Conservation (phyloP, 2,329 filamentous ascomycete genomes). For the Cordyceps sp. region DNA sequence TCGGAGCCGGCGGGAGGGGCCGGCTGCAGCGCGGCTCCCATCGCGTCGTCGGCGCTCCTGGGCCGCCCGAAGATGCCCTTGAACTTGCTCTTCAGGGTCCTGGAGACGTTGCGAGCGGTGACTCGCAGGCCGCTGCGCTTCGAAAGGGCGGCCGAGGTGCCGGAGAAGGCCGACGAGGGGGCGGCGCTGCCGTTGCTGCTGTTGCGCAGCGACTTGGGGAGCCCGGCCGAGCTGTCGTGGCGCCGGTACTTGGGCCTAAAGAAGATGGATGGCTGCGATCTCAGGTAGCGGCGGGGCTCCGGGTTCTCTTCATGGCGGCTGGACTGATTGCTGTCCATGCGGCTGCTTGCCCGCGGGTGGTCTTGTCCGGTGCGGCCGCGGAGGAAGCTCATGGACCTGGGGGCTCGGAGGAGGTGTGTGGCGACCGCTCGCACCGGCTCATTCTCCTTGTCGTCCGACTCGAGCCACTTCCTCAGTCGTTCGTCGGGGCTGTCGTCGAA, state of each 20-base stretch:
- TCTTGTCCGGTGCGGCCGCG: conserved; percentile 11
- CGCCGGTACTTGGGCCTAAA: conserved; percentile 21
- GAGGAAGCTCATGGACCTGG: conserved; percentile 40
- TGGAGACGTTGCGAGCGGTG: conserved; percentile 45
- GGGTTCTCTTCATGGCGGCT: conserved; percentile 19
- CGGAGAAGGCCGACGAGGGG: conserved; percentile 14
- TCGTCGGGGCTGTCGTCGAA: conserved; percentile 2
- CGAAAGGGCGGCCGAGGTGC: conserved; percentile 6
- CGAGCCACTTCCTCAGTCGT: conserved; percentile 2
- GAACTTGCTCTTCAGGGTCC: conserved; percentile 42
- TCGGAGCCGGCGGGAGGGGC: conserved; percentile 7
- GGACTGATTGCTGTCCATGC: conserved; percentile 14
- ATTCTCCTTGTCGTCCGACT: conserved; percentile 12
- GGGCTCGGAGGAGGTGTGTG: conserved; percentile 19
- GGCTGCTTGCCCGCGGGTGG: conserved; percentile 8
- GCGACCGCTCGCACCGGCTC: conserved; percentile 5
- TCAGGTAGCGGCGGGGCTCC: conserved; percentile 18
- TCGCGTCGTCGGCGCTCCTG: conserved; percentile 6
- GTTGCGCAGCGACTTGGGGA: conserved; percentile 32
- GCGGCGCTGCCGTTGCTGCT: conserved; percentile 23
- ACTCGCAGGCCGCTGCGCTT: conserved; percentile 22
- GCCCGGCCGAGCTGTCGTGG: conserved; percentile 15
- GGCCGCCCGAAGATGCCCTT: conserved; percentile 22
- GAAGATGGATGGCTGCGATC: conserved; percentile 25
- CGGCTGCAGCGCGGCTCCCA: conserved; percentile 1